Evolutionary conservation across 768 basidiomycete genomes (phyloP).

Genomic region (Paxillus involutus): DNA sequence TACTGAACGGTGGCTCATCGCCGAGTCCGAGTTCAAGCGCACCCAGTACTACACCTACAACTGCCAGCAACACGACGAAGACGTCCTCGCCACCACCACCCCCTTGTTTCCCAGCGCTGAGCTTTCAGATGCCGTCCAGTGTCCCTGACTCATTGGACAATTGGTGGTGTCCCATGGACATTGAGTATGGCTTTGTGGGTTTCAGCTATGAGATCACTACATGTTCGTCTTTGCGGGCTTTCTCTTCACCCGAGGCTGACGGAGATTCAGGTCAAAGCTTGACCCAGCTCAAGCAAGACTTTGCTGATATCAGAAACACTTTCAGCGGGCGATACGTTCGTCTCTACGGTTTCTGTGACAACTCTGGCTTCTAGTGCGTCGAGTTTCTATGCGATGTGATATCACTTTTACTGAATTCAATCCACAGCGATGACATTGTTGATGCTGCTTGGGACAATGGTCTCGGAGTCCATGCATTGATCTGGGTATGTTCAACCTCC

Average conservation of each 20-base stretch:
- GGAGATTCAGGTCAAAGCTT: constrained; percentile 53
- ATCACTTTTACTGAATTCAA: constrained; percentile 15
- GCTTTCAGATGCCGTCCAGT: constrained; percentile 54
- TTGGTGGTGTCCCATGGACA: constrained; percentile 66
- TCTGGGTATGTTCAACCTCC: constrained; percentile 55
- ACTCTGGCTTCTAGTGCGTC: constrained; percentile 38
- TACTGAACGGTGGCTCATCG: neutral
- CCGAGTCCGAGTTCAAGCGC: neutral
- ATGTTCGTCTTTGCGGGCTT: constrained; percentile 40
- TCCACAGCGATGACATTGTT: constrained; percentile 53
- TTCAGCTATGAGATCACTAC: constrained; percentile 74
- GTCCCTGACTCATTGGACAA: constrained; percentile 44
- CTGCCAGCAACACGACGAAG: too few species aligned
- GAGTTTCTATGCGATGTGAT: neutral
- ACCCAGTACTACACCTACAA: neutral
- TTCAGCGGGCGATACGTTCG: constrained; percentile 70
- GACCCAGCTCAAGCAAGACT: constrained; percentile 50
- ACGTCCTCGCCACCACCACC: too few species aligned
- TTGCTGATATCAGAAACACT: constrained; percentile 54
- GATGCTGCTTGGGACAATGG: constrained; percentile 67
- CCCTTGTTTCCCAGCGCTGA: constrained; percentile 39
- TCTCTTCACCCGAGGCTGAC: constrained; percentile 2
- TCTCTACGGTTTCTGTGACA: constrained; percentile 42
- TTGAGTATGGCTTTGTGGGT: constrained; percentile 75
- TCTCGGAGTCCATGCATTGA: constrained; percentile 71